Percentiles rank a stretch among this genome's conserved stretches.
Conservation (phyloP, 2,329 filamentous ascomycete species). For the Claviceps maximensis region DNA sequence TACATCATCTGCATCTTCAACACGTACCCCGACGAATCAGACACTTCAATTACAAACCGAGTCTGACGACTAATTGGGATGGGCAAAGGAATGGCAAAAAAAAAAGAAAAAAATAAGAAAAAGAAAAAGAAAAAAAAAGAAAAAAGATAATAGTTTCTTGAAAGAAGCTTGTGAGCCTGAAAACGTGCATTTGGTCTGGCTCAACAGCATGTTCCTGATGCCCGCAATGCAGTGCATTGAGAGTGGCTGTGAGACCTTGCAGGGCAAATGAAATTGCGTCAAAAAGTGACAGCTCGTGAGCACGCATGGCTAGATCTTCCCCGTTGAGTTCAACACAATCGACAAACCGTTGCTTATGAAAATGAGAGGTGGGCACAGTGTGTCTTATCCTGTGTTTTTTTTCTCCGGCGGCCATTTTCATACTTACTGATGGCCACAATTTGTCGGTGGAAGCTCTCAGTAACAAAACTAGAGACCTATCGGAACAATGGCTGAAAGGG, state of each 20-base stretch:
- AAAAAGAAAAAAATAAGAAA: neutral
- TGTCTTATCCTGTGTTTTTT: neutral
- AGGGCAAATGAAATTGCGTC: neutral
- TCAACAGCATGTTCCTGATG: neutral
- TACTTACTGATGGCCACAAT: neutral
- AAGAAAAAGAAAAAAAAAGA: neutral
- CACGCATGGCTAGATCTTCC: neutral
- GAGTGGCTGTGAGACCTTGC: neutral
- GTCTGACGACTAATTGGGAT: neutral
- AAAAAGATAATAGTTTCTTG: neutral
- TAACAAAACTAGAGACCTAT: neutral
- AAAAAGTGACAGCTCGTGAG: neutral
- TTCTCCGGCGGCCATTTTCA: neutral
- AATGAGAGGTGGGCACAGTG: neutral
- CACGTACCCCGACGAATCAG: neutral
- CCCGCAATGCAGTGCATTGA: neutral
- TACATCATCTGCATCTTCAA: neutral
- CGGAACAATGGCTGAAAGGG: neutral
- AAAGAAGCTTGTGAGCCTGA: neutral
- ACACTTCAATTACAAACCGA: neutral
- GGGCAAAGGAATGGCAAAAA: neutral
- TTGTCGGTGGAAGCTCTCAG: neutral
- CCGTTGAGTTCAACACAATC: neutral
- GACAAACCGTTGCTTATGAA: neutral
- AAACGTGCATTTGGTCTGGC: neutral